Conservation (phyloP, 176 grass and related monocot genomes). For the Thalia dealbata region DNA sequence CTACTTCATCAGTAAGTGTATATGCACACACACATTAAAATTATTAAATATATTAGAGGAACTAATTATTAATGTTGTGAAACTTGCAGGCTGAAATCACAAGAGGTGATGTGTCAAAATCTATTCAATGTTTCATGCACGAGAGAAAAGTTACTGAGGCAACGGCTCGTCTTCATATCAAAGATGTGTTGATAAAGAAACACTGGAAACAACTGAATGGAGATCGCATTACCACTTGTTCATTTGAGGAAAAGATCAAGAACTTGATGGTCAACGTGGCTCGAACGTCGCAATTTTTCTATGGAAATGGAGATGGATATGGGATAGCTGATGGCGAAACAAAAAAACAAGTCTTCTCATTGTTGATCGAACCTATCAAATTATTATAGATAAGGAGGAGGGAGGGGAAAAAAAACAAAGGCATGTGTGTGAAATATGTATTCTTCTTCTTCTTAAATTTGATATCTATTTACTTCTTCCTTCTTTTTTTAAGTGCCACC, state of each 20-base stretch:
- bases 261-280: neutral
- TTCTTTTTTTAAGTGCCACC: too few relatives aligned
- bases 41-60: too few relatives aligned
- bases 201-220: conserved; percentile 22
- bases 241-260: too few relatives aligned
- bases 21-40: too few relatives aligned
- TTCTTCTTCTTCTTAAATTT: too few relatives aligned
- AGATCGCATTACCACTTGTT: neutral
- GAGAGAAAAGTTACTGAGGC: conserved; percentile 7
- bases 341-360: conserved; percentile 9
- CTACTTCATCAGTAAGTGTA: too few relatives aligned
- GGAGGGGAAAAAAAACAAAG: too few relatives aligned
- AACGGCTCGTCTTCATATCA: conserved; percentile 13
- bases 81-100: conserved; percentile 11
- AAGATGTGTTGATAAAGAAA: conserved; percentile 11
- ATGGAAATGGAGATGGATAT: conserved; percentile 24
- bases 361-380: conserved; percentile 19
- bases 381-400: neutral
- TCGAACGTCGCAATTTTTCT: conserved; percentile 9
- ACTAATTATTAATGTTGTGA: too few relatives aligned
- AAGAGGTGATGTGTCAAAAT: conserved; percentile 22
- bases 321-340: conserved; percentile 8
- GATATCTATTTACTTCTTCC: too few relatives aligned
- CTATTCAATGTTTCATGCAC: conserved; percentile 26
- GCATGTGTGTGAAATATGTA: too few relatives aligned